These are phyloP conservation scores for Ramaria sp. DNA, from an alignment of 768 basidiomycete species.

Conservation along the genomic window DNA sequence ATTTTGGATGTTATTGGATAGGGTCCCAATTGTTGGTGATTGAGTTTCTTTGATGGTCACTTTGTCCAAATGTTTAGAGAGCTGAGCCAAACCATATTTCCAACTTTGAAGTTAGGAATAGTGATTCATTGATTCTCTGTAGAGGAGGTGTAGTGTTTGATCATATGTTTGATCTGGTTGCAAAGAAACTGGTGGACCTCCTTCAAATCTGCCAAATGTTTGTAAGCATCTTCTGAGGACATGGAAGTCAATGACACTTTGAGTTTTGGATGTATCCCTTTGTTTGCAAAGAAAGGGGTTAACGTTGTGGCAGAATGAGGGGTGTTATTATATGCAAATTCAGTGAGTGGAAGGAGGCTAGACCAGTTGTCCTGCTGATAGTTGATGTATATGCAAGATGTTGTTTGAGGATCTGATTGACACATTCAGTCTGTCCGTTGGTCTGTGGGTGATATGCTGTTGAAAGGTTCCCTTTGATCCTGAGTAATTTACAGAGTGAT, in stretches of 20 bases:
- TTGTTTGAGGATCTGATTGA: constrained; percentile 30
- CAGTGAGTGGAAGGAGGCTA: constrained; percentile 20
- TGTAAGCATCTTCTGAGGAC: too few relatives aligned
- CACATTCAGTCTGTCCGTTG: constrained; percentile 26
- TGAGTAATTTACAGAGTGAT: not conserved
- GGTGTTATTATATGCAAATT: constrained; percentile 25
- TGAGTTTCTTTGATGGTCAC: too few relatives aligned
- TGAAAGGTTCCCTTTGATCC: not conserved
- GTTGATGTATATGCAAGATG: constrained; percentile 26
- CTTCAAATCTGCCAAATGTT: too few relatives aligned
- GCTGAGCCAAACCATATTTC: too few relatives aligned
- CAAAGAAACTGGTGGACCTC: too few relatives aligned
- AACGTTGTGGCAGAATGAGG: constrained; percentile 17
- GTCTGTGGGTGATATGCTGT: not conserved
- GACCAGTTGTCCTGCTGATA: constrained; percentile 26
- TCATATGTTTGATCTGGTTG: too few relatives aligned
- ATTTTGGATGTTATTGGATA: too few relatives aligned
- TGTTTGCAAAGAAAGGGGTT: constrained; percentile 23
- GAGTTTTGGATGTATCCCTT: constrained; percentile 16
- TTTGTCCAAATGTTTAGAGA: too few relatives aligned
- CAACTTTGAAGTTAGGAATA: too few relatives aligned
- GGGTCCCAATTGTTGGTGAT: too few relatives aligned
- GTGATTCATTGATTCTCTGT: too few relatives aligned
- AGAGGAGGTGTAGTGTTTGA: too few relatives aligned
- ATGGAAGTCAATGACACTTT: not conserved